Conservation (phyloP, 306 rosid species). For the Urtica urens region DNA sequence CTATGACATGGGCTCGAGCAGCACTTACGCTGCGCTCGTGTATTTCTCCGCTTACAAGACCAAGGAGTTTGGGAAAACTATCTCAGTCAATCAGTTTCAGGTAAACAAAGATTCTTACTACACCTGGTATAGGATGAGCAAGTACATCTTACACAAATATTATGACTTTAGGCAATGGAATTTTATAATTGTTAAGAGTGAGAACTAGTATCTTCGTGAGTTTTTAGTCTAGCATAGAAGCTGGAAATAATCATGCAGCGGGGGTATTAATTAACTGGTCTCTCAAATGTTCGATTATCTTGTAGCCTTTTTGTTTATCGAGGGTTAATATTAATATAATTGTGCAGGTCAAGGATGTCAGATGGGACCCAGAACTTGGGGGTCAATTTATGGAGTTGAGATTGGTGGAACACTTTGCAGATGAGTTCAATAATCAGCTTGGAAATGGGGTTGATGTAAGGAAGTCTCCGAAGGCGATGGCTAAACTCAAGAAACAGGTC, state of each 20-base stretch:
- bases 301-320: too few relatives aligned
- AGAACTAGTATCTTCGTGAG: too few relatives aligned
- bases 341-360: constrained; percentile 88
- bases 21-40: constrained; percentile 82
- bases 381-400: constrained; percentile 83
- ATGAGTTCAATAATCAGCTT: constrained; percentile 77
- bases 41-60: constrained; percentile 63
- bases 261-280: too few relatives aligned
- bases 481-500: constrained; percentile 94
- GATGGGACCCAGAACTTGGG: constrained; percentile 87
- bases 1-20: constrained; percentile 94
- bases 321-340: constrained; percentile 9
- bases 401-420: constrained; percentile 82
- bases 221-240: too few relatives aligned
- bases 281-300: too few relatives aligned
- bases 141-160: too few relatives aligned
- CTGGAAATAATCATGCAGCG: too few relatives aligned
- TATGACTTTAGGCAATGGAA: too few relatives aligned
- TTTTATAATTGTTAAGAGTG: too few relatives aligned
- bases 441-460: constrained; percentile 85
- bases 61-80: constrained; percentile 74
- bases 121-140: too few relatives aligned
- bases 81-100: constrained; percentile 87
- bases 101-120: constrained; percentile 33
- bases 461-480: constrained; percentile 84